Evolutionary conservation across 306 rosid species (phyloP), one percentile per base, ranked within the genome.

Genomic region (Malus sieversii): DNA sequence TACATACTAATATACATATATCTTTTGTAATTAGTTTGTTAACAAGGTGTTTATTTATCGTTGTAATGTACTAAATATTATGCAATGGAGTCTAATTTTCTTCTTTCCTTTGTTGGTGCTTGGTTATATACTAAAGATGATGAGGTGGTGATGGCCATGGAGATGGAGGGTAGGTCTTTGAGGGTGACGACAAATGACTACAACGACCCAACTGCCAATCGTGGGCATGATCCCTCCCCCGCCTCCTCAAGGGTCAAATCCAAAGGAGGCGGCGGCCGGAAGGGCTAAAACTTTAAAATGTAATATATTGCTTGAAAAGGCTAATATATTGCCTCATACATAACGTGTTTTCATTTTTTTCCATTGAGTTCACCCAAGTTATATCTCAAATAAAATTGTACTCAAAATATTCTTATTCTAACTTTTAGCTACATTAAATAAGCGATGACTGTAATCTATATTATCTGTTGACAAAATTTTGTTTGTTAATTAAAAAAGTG

Each of bases 161-260:
- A 20, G 44, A 22, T 27, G 73, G 81, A 25, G 51, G 62, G 86
- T 22, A 86, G 87, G 75, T 75, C 83, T n/a, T 68, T 89, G 51
- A 64, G 0, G 57, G 46, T 62, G 83, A 77, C 52, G 22, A 73
- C 65, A 3, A 30, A 85, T 40, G 93, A 89, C 83, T 89, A 87
- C 32, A 78, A 63, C 3, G 89, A 78, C 30, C 48, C 86, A n/a
- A 73, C 83, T 10, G 88, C 91, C 48, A 89, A 89, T 78, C 79
- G 18, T 7, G 84, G 84, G 8, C 93, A 89, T 15, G 87, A 87
- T 87, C 91, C 93, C 25, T 20, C 71, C 1, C 8, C 69, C n/a
- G 4, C 27, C 30, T 10, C 30, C 11, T 32, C 68, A 8, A 32
- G 16, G 0, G 30, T 6, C 64, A 71, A 19, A 23, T 4, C 29